Percentiles rank a stretch among this genome's conserved stretches.
These are phyloP conservation scores for Coemansia sp. DNA, from an alignment of 192 early-diverging fungal species.

Conservation along the genomic window DNA sequence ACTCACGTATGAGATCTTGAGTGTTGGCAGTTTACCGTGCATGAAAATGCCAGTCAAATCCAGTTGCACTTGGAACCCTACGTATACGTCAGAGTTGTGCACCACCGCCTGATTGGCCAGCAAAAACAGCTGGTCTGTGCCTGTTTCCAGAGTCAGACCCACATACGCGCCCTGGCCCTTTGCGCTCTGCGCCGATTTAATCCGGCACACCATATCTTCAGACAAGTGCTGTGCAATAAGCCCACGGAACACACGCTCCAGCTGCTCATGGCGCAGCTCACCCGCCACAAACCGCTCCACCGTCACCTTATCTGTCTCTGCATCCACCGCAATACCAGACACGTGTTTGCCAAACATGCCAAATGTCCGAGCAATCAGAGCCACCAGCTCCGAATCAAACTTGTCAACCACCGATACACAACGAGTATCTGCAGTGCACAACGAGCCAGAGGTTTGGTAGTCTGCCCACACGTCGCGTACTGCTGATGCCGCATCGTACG, in stretches of 20 bases:
- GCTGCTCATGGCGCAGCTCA: neutral
- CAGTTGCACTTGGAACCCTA: slow-evolving; percentile 99
- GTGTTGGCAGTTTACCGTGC: slow-evolving; percentile 99
- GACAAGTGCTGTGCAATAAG: slow-evolving; percentile 7
- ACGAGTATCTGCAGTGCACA: neutral
- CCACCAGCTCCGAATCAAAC: slow-evolving; percentile 9
- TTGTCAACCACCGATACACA: neutral
- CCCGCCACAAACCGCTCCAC: slow-evolving; percentile 8
- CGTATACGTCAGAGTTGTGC: slow-evolving; percentile 90
- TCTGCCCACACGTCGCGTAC: slow-evolving; percentile 6
- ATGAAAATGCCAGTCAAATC: slow-evolving; percentile 99
- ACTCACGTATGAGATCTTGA: slow-evolving; percentile 99
- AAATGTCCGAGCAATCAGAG: neutral
- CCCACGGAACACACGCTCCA: slow-evolving; percentile 5
- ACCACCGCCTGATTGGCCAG: slow-evolving; percentile 45
- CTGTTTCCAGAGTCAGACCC: slow-evolving; percentile 24
- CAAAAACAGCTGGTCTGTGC: slow-evolving; percentile 49
- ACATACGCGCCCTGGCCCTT: slow-evolving; percentile 26
- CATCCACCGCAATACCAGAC: neutral
- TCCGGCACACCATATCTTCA: neutral
- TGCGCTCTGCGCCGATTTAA: slow-evolving; percentile 6
- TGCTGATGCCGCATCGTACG: slow-evolving; percentile 3
- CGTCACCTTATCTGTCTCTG: neutral
- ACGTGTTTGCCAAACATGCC: slow-evolving; percentile 1
- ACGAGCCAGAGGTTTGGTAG: neutral